Base-by-base conservation (phyloP, 179 eudicot genomes). In the Pouteria campechiana region DNA sequence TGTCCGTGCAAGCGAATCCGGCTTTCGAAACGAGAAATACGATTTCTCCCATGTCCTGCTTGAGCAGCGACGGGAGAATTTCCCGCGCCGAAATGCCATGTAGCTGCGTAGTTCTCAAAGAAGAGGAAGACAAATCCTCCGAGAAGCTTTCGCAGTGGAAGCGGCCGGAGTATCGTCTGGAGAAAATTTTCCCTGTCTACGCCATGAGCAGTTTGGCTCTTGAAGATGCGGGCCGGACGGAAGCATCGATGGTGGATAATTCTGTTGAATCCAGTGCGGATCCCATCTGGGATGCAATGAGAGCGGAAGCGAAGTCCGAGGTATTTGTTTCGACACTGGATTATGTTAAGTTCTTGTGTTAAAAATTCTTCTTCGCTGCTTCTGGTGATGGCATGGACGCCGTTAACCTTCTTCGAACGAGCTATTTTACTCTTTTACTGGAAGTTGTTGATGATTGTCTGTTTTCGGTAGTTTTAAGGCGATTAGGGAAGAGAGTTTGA, bases 141-240 rank as follows among this genome's bases (percentile, higher is more conserved):
- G n/a, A n/a, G n/a, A n/a, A n/a, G n/a, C n/a, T n/a, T 44, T 25
- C 28, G 28, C 48, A 44, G 48, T 44, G 49, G 28, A 36, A 25
- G 0, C 21, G 41, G 50, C 41, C n/a, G n/a, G n/a, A n/a, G n/a
- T n/a, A n/a, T n/a, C n/a, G n/a, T n/a, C 44, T 75, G 31, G 83
- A 68, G 40, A 66, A 61, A 52, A 67, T 72, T 11, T 76, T 76
- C 18, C 83, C 83, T 14, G 73, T 76, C 20, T 73, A 76, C 32
- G 83, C 83, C 7, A 52, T 60, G 48, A 76, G n/a, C n/a, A n/a
- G n/a, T n/a, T n/a, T n/a, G 74, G 12, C 38, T 52, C 4, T 14
- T 41, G 10, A 46, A 44, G 20, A 62, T n/a, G n/a, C 53, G 50
- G 70, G 63, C 48, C 60, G 54, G 58, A 23, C 20, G 8, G 17